A percentile compares a stretch with the other conserved stretches of the same genome.
phyloP scores from a whole-genome alignment of 192 early-diverging fungal species.

The Backusella mclennaniae region DNA sequence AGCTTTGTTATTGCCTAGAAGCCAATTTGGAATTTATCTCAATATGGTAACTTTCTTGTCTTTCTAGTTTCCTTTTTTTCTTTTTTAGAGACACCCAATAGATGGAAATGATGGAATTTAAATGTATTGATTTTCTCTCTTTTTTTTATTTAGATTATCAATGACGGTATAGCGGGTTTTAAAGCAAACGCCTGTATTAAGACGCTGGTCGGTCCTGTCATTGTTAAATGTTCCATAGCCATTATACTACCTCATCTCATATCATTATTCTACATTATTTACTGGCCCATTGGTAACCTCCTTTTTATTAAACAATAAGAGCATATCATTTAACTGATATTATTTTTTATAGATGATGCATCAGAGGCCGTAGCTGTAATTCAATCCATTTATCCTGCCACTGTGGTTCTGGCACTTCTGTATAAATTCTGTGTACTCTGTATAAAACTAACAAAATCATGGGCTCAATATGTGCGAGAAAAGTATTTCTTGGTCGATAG shows the following conservation, averaged over 20 bases:
- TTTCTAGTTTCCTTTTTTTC: not conserved
- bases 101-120: not conserved
- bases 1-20: not conserved
- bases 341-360: not conserved
- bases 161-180: not conserved
- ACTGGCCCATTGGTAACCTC: not conserved
- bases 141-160: not conserved
- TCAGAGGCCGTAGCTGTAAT: not conserved
- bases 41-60: not conserved
- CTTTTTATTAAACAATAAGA: not conserved
- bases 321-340: not conserved
- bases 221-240: not conserved
- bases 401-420: not conserved
- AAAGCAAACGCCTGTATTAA: not conserved
- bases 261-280: slow-evolving; percentile 3
- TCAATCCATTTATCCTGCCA: not conserved
- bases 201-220: not conserved
- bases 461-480: slow-evolving; percentile 1
- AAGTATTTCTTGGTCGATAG: not conserved
- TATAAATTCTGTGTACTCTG: slow-evolving; percentile 1
- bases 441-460: slow-evolving; percentile 4
- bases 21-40: not conserved
- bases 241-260: not conserved
- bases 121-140: not conserved
- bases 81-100: not conserved